Conservation (phyloP, 2,329 filamentous ascomycete species). For the Amauroascus niger region DNA sequence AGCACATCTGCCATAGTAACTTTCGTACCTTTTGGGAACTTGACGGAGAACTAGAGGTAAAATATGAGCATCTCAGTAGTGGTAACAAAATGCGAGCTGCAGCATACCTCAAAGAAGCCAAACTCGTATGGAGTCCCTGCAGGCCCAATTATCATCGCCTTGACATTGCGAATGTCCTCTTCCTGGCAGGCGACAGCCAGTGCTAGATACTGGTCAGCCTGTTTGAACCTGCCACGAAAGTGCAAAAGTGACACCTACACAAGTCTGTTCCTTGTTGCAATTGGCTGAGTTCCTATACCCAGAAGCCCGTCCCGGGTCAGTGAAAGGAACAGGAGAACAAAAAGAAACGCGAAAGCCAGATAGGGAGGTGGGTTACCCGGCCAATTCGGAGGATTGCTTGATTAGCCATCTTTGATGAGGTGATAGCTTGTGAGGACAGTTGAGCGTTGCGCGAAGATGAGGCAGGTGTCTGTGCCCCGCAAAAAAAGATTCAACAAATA, state of each 20-base stretch:
- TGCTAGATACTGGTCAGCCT: slow-evolving; percentile 42
- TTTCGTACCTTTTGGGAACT: slow-evolving; percentile 60
- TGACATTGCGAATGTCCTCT: slow-evolving; percentile 77
- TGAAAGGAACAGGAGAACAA: slow-evolving; percentile 4
- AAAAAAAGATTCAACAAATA: no score
- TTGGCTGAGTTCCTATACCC: slow-evolving; percentile 64
- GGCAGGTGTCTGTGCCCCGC: not conserved
- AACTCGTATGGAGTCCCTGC: slow-evolving; percentile 95
- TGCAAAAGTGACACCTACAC: slow-evolving; percentile 47
- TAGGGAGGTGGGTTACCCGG: slow-evolving; percentile 48
- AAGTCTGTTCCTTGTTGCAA: slow-evolving; percentile 76
- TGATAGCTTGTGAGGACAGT: not conserved
- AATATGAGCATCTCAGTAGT: not conserved
- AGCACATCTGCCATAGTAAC: not conserved
- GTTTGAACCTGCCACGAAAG: slow-evolving; percentile 15
- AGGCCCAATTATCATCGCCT: slow-evolving; percentile 80
- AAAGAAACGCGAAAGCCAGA: no score
- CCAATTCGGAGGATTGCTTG: slow-evolving; percentile 83
- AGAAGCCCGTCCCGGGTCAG: slow-evolving; percentile 17
- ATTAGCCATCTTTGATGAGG: slow-evolving; percentile 55
- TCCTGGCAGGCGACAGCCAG: slow-evolving; percentile 82
- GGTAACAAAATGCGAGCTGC: not conserved
- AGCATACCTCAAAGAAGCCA: slow-evolving; percentile 81
- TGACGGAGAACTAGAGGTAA: slow-evolving; percentile 57
- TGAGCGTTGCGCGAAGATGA: not conserved